Conservation (phyloP, 768 basidiomycete species). For the Cystofilobasidium macerans region DNA sequence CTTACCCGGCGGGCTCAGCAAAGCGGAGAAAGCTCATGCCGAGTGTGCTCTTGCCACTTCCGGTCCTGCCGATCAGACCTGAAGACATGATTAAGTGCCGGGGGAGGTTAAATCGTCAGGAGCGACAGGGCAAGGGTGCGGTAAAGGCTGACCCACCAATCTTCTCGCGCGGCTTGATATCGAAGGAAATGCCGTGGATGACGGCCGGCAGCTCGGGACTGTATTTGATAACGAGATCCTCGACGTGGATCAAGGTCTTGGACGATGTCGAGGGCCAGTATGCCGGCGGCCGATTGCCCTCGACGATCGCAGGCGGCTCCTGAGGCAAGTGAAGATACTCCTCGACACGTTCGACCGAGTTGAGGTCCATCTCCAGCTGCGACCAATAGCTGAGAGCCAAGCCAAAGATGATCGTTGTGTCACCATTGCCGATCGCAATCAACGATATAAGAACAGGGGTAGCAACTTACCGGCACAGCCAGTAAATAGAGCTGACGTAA, state of each 20-base stretch:
- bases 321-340: conserved; percentile 47
- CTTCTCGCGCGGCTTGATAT: conserved; percentile 57
- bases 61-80: conserved; percentile 24
- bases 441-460: conserved; percentile 27
- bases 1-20: conserved; percentile 50
- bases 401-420: not conserved
- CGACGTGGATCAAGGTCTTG: conserved; percentile 31
- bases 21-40: conserved; percentile 80
- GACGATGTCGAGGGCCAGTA: conserved; percentile 66
- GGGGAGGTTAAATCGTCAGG: not conserved
- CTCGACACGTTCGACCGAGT: conserved; percentile 76
- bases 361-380: conserved; percentile 43
- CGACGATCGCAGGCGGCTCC: conserved; percentile 67
- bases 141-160: not conserved
- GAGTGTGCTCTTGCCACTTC: conserved; percentile 47
- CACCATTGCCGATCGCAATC: too few species aligned
- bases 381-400: not conserved
- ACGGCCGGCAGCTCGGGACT: conserved; percentile 74
- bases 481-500: conserved; percentile 44
- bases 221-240: conserved; percentile 65
- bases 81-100: too few species aligned
- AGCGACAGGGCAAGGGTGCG: not conserved
- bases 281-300: conserved; percentile 65
- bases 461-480: conserved; percentile 25
- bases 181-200: conserved; percentile 59